phyloP scores from a whole-genome alignment of 495 filamentous ascomycete genomes.

The Filosporella fistucella region DNA sequence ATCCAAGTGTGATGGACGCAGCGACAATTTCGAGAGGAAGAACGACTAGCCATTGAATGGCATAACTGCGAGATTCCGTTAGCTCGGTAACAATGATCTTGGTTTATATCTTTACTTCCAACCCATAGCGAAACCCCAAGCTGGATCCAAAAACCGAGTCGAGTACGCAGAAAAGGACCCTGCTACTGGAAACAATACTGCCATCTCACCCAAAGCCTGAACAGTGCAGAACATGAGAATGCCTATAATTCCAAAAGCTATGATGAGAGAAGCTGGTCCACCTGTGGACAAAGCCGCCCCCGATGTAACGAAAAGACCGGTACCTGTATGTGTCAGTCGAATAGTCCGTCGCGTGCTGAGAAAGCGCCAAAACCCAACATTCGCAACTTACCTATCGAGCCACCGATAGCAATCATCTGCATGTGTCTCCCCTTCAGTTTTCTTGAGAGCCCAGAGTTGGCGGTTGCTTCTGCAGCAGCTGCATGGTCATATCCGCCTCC shows the following conservation, averaged over 20 bases:
- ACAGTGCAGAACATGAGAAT: constrained; percentile 90
- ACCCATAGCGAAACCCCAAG: constrained; percentile 98
- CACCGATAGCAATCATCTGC: constrained; percentile 76
- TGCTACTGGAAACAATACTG: constrained; percentile 78
- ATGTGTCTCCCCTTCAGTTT: constrained; percentile 55
- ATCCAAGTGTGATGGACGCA: constrained; percentile 81
- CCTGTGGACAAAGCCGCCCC: constrained; percentile 75
- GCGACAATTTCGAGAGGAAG: constrained; percentile 89
- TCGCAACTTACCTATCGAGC: constrained; percentile 46
- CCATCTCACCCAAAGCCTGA: constrained; percentile 89
- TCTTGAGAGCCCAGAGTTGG: constrained; percentile 69
- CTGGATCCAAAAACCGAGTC: constrained; percentile 88
- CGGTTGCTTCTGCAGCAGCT: constrained; percentile 68
- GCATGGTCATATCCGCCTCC: constrained; percentile 64
- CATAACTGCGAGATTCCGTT: no score
- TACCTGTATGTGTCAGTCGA: constrained; percentile 42
- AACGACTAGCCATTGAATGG: constrained; percentile 76
- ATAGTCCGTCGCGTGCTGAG: no score
- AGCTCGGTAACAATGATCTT: no score
- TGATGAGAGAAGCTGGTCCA: constrained; percentile 82
- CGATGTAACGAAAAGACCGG: constrained; percentile 87
- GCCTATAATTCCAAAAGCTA: constrained; percentile 80
- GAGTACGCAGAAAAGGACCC: constrained; percentile 93
- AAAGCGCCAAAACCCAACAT: constrained; percentile 23
- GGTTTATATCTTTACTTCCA: constrained; percentile 67